Evolutionary conservation across 1,284 basidiomycete genomes (phyloP).

Genomic region (Ustilago tritici): DNA sequence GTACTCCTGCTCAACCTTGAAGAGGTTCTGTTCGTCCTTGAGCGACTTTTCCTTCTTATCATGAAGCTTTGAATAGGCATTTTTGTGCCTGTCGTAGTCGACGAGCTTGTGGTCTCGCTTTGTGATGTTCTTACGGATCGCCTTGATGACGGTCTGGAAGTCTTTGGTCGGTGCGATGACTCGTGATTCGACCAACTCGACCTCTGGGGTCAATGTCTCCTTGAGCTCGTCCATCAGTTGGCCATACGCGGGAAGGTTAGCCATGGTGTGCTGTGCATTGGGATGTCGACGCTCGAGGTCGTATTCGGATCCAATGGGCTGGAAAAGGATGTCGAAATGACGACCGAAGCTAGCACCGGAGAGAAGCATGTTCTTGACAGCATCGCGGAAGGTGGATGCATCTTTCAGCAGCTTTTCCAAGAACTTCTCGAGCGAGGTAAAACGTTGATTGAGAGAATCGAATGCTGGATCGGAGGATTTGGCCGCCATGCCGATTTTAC

Average conservation of each 20-base stretch:
- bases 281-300: slow-evolving; percentile 84
- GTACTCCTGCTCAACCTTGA: slow-evolving; percentile 95
- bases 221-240: slow-evolving; percentile 85
- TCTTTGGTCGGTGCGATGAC: slow-evolving; percentile 90
- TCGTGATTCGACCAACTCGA: slow-evolving; percentile 92
- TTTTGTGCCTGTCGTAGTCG: slow-evolving; percentile 97
- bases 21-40: slow-evolving; percentile 69
- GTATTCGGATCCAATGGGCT: slow-evolving; percentile 75
- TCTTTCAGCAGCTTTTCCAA: slow-evolving; percentile 93
- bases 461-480: slow-evolving; percentile 67
- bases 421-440: slow-evolving; percentile 81
- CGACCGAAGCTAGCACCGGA: slow-evolving; percentile 81
- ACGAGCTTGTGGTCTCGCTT: slow-evolving; percentile 98
- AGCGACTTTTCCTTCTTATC: slow-evolving; percentile 82
- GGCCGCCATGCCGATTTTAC: slow-evolving; percentile 64
- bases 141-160: slow-evolving; percentile 85
- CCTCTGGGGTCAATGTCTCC: slow-evolving; percentile 83
- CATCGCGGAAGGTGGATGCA: slow-evolving; percentile 84
- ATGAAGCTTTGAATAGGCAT: slow-evolving; percentile 90
- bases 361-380: slow-evolving; percentile 76
- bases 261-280: slow-evolving; percentile 81
- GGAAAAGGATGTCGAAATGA: slow-evolving; percentile 78
- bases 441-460: slow-evolving; percentile 72
- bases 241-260: slow-evolving; percentile 80
- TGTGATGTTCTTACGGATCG: slow-evolving; percentile 90